Evolutionary conservation across 2,329 filamentous ascomycete species (phyloP).

Genomic region (Blastomyces gilchristii): DNA sequence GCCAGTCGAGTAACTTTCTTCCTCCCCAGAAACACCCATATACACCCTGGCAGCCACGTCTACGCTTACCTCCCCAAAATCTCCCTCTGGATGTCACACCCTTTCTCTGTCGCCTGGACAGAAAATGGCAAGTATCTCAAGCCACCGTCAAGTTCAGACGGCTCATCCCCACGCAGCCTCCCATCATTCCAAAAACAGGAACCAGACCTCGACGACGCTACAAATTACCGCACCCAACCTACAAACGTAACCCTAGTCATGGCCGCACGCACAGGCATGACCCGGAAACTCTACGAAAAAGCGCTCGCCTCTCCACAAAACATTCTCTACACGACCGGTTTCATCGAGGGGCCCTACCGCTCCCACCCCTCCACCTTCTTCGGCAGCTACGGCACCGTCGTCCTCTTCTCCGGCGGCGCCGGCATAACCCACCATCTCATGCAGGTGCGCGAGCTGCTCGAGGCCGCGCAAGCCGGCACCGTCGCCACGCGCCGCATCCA

Average conservation of each 20-base stretch:
- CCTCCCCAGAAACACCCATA: constrained; percentile 44
- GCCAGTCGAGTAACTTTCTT: constrained; percentile 53
- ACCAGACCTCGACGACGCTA: constrained; percentile 16
- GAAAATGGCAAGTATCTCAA: constrained; percentile 25
- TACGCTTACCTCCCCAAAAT: constrained; percentile 49
- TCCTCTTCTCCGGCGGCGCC: constrained; percentile 56
- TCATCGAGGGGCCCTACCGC: constrained; percentile 55
- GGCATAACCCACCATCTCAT: constrained; percentile 57
- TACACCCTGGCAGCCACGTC: constrained; percentile 49
- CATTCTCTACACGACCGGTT: constrained; percentile 44
- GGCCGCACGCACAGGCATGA: constrained; percentile 54
- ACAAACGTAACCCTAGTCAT: constrained; percentile 48
- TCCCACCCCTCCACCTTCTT: constrained; percentile 47
- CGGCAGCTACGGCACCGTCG: constrained; percentile 52
- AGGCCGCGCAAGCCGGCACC: constrained; percentile 42
- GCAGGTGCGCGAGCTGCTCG: constrained; percentile 50
- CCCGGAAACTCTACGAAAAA: constrained; percentile 48
- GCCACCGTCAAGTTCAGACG: constrained; percentile 3
- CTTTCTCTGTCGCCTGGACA: constrained; percentile 40
- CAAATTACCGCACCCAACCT: constrained; percentile 14
- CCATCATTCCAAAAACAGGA: not conserved
- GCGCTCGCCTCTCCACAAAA: constrained; percentile 42
- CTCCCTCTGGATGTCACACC: constrained; percentile 40
- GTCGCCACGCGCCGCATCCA: constrained; percentile 50
- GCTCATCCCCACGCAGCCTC: not conserved